phyloP scores from a whole-genome alignment of 768 basidiomycete genomes.

The Coprinellus micaceus region DNA sequence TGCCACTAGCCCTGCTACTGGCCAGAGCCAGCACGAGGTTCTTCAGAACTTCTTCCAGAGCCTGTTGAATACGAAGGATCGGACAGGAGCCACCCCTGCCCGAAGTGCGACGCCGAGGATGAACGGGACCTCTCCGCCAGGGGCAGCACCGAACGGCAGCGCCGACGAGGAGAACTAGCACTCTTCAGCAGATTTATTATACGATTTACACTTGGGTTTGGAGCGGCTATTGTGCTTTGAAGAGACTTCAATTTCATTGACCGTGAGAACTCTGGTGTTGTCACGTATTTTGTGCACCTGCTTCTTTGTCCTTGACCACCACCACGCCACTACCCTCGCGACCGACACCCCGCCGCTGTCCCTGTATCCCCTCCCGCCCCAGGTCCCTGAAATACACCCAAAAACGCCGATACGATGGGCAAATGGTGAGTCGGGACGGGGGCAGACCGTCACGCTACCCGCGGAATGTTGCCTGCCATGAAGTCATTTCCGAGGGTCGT shows the following conservation, averaged over 20 bases:
- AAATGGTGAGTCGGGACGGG: conserved; percentile 51
- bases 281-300: neutral
- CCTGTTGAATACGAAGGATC: conserved; percentile 67
- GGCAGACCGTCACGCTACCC: too few relatives aligned
- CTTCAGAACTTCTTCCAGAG: conserved; percentile 88
- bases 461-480: too few relatives aligned
- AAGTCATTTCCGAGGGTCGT: too few relatives aligned
- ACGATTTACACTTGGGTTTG: conserved; percentile 4
- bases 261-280: conserved; percentile 6
- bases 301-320: conserved; percentile 19
- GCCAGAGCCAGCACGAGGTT: conserved; percentile 74
- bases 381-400: too few relatives aligned
- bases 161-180: conserved; percentile 32
- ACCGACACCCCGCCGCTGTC: too few relatives aligned
- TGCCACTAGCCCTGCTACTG: conserved; percentile 24
- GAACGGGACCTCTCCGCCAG: conserved; percentile 15
- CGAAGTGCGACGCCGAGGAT: conserved; percentile 15
- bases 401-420: conserved; percentile 46
- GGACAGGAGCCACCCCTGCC: conserved; percentile 27
- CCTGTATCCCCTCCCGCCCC: too few relatives aligned
- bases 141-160: conserved; percentile 17
- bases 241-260: neutral
- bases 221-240: too few relatives aligned
- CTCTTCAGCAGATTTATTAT: conserved; percentile 22
- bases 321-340: neutral